These are phyloP conservation scores for Marasmius oreades DNA, from an alignment of 1,284 basidiomycete species.

Conservation along the genomic window DNA sequence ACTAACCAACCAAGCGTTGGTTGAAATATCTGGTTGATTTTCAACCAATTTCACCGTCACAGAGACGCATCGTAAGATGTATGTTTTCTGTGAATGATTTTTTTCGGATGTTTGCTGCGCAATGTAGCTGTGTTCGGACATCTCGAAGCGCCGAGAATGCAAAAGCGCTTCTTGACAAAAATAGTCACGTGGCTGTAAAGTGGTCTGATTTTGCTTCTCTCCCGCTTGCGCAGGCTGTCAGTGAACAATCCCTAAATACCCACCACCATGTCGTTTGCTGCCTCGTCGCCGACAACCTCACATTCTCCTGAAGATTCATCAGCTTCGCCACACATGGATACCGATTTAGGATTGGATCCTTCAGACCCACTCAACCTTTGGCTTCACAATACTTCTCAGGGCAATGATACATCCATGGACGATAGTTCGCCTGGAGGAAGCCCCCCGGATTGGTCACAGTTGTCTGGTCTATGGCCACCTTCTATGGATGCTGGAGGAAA, in stretches of 20 bases:
- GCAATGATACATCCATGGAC: slow-evolving; percentile 29
- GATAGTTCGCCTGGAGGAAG: slow-evolving; percentile 25
- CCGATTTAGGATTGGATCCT: slow-evolving; percentile 43
- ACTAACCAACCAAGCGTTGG: no score
- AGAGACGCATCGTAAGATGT: no score
- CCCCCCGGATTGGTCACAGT: slow-evolving; percentile 50
- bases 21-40: no score
- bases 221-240: neutral
- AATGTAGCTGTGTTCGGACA: no score
- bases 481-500: slow-evolving; percentile 18
- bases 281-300: slow-evolving; percentile 9
- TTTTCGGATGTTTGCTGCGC: no score
- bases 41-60: no score
- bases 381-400: slow-evolving; percentile 38
- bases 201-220: neutral
- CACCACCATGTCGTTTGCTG: slow-evolving; percentile 12
- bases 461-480: slow-evolving; percentile 41
- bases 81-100: no score
- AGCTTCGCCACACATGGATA: slow-evolving; percentile 16
- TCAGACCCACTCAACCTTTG: slow-evolving; percentile 54
- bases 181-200: neutral
- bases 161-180: neutral
- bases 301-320: slow-evolving; percentile 1
- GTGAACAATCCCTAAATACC: neutral
- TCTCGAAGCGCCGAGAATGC: no score